Evolutionary conservation across 2,329 filamentous ascomycete genomes (phyloP).

Genomic region (Paraphaeosphaeria sporulosa): DNA sequence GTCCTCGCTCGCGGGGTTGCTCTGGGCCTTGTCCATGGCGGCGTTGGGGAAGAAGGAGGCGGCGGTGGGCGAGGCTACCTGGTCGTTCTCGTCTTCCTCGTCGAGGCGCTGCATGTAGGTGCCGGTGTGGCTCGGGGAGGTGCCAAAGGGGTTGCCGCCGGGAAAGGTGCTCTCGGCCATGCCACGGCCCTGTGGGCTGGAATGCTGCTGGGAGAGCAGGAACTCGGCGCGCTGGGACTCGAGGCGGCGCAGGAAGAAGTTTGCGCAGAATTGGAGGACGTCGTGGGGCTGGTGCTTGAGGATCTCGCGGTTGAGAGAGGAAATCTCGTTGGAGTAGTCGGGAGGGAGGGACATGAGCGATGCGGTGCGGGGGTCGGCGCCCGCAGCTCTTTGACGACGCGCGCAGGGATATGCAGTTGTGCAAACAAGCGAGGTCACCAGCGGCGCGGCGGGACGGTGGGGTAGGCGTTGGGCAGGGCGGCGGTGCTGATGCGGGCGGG

Average conservation of each 20-base stretch:
- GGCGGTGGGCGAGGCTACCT: conserved; percentile 75
- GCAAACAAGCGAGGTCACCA: conserved; percentile 35
- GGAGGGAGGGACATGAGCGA: conserved; percentile 50
- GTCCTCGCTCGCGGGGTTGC: conserved; percentile 52
- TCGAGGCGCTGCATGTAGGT: conserved; percentile 68
- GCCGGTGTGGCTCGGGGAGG: conserved; percentile 51
- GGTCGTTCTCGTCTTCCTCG: conserved; percentile 84
- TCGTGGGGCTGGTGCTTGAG: conserved; percentile 66
- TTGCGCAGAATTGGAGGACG: conserved; percentile 74
- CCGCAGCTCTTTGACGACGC: conserved; percentile 48
- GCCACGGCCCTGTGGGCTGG: conserved; percentile 50
- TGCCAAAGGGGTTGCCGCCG: conserved; percentile 79
- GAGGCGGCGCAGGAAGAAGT: conserved; percentile 71
- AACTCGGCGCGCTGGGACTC: conserved; percentile 69
- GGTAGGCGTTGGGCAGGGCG: not conserved
- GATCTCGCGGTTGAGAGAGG: conserved; percentile 69
- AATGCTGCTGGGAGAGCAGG: conserved; percentile 59
- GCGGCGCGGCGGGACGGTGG: not conserved
- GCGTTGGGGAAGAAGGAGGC: conserved; percentile 54
- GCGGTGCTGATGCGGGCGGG: not conserved
- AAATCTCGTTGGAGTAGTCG: conserved; percentile 65
- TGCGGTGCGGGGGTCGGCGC: conserved; percentile 42
- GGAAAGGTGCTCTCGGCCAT: conserved; percentile 82
- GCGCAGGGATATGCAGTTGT: conserved; percentile 46
- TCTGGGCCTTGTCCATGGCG: conserved; percentile 50